These are phyloP conservation scores for Aeschynomene evenia DNA, from an alignment of 306 rosid species.

Conservation along the genomic window DNA sequence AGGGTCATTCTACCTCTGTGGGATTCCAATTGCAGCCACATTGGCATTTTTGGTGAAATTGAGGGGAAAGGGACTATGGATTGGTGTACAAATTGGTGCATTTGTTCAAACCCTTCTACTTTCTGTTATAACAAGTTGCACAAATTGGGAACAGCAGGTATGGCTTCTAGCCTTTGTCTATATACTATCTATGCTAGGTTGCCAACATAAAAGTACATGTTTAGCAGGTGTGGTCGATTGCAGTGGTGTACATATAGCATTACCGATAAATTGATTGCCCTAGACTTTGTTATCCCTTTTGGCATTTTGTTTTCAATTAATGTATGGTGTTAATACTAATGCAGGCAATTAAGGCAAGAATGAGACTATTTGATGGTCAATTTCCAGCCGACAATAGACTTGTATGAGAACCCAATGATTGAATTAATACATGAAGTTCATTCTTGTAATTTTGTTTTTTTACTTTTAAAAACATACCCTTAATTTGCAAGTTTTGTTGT, in stretches of 20 bases:
- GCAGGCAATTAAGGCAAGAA: slow-evolving; percentile 46
- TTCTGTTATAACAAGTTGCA: slow-evolving; percentile 37
- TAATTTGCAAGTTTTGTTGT: no score
- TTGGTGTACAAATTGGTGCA: slow-evolving; percentile 56
- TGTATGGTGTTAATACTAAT: background rate
- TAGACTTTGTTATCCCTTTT: background rate
- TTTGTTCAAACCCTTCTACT: slow-evolving; percentile 45
- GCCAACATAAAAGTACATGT: background rate
- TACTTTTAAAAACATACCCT: no score
- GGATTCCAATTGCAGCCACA: slow-evolving; percentile 56
- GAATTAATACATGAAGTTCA: background rate
- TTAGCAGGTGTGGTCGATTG: no score
- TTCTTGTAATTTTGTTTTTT: no score
- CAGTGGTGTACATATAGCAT: no score
- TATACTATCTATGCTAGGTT: slow-evolving; percentile 4
- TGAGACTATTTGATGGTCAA: slow-evolving; percentile 39
- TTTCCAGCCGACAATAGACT: slow-evolving; percentile 21
- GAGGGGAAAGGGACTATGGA: slow-evolving; percentile 64
- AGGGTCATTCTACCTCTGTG: slow-evolving; percentile 68
- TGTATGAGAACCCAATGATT: background rate
- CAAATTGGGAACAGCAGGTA: slow-evolving; percentile 66
- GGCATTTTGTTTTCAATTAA: background rate
- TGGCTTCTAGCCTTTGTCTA: background rate
- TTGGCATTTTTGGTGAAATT: slow-evolving; percentile 49
- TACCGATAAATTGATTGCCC: background rate